A percentile compares a stretch with the other conserved stretches of the same genome.
These are phyloP conservation scores for Macrophomina tecta DNA, from an alignment of 2,329 filamentous ascomycete genomes.

Conservation along the genomic window DNA sequence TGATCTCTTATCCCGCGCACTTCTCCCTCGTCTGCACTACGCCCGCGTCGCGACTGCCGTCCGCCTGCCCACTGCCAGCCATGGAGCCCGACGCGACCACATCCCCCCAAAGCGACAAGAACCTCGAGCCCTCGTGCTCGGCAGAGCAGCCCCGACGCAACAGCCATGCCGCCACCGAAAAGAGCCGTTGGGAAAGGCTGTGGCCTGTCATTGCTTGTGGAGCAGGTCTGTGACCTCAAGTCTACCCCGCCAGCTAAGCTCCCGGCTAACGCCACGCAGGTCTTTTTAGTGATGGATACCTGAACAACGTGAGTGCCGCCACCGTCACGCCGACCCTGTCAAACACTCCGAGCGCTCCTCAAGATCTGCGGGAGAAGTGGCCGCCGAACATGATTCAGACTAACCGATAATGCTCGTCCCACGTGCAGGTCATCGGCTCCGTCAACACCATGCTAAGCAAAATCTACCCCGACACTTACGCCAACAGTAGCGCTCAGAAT, in stretches of 20 bases:
- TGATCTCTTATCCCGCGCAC: too few species aligned
- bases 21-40: background rate
- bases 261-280: conserved; percentile 61
- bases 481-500: conserved; percentile 69
- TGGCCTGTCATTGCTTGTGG: conserved; percentile 87
- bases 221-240: conserved; percentile 1
- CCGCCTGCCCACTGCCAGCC: background rate
- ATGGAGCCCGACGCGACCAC: conserved; percentile 12
- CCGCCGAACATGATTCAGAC: background rate
- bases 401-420: background rate
- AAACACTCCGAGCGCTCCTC: background rate
- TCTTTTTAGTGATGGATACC: conserved; percentile 89
- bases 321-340: background rate
- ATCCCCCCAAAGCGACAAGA: conserved; percentile 12
- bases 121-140: conserved; percentile 4
- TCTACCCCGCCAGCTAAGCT: too few species aligned
- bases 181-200: conserved; percentile 52
- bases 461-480: conserved; percentile 75
- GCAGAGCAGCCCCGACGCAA: background rate
- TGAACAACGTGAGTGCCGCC: conserved; percentile 72
- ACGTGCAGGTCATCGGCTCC: conserved; percentile 76
- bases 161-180: conserved; percentile 37
- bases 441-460: conserved; percentile 76
- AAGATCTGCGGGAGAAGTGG: background rate
- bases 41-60: background rate